Evolutionary conservation across 2,329 filamentous ascomycete species (phyloP).

Genomic region (Aureobasidium musti): DNA sequence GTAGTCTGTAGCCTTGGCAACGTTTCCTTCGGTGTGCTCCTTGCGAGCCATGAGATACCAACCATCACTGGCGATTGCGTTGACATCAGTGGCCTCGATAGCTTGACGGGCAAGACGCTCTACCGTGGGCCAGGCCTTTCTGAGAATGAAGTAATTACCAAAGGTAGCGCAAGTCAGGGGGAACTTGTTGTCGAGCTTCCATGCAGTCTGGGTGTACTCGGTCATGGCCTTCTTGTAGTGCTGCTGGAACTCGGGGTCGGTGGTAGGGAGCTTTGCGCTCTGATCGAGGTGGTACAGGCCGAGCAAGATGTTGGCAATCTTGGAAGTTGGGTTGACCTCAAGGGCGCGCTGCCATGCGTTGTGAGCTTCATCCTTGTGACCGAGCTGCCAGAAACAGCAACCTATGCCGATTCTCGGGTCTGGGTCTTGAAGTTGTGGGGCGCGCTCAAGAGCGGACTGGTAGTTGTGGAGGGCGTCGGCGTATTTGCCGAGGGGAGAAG

Average conservation of each 20-base stretch:
- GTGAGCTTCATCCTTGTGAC: slow-evolving; percentile 90
- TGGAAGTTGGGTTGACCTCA: slow-evolving; percentile 80
- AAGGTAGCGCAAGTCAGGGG: slow-evolving; percentile 90
- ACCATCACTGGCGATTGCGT: slow-evolving; percentile 93
- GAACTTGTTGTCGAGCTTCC: slow-evolving; percentile 88
- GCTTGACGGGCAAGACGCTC: slow-evolving; percentile 87
- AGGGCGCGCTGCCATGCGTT: slow-evolving; percentile 85
- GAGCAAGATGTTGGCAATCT: slow-evolving; percentile 85
- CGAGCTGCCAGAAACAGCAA: slow-evolving; percentile 95
- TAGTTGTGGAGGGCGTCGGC: slow-evolving; percentile 80
- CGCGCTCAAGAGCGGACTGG: slow-evolving; percentile 81
- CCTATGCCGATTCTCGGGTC: slow-evolving; percentile 96
- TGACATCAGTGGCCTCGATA: slow-evolving; percentile 94
- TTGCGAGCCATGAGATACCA: slow-evolving; percentile 95
- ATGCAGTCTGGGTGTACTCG: slow-evolving; percentile 88
- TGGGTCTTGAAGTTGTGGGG: slow-evolving; percentile 85
- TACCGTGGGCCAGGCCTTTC: slow-evolving; percentile 77
- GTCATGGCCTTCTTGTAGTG: slow-evolving; percentile 94
- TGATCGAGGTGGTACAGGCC: slow-evolving; percentile 87
- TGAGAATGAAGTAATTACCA: slow-evolving; percentile 82
- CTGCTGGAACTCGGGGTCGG: slow-evolving; percentile 78
- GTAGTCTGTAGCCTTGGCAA: slow-evolving; percentile 75
- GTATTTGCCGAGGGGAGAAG: slow-evolving; percentile 83
- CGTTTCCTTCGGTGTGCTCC: slow-evolving; percentile 79
- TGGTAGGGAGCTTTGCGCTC: slow-evolving; percentile 78